A percentile compares a stretch with the other conserved stretches of the same genome.
These are phyloP conservation scores for Tetragonia tetragonoides DNA, from an alignment of 148 eudicot genomes.

Conservation along the genomic window DNA sequence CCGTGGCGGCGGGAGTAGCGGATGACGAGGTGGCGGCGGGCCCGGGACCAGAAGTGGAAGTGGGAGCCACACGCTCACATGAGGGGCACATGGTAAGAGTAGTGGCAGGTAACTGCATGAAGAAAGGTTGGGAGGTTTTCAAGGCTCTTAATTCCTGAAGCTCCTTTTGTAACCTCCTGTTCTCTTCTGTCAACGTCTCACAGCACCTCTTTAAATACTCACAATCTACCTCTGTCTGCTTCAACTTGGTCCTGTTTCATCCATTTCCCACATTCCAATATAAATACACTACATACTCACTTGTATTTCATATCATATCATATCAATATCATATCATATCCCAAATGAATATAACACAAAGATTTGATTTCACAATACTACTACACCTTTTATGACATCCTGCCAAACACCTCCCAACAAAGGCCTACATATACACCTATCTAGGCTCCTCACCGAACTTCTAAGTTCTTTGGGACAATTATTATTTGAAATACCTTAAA, in stretches of 20 bases:
- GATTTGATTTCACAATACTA: conserved; percentile 7
- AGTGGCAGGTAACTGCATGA: conserved; percentile 73
- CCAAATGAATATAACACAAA: conserved; percentile 25
- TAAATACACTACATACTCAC: neutral
- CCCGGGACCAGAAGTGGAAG: conserved; percentile 18
- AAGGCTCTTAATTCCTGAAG: conserved; percentile 77
- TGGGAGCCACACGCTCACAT: conserved; percentile 67
- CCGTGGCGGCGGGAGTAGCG: neutral
- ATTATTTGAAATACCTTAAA: neutral
- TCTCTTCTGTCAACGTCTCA: conserved; percentile 83
- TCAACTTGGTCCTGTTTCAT: conserved; percentile 72
- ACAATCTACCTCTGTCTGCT: conserved; percentile 96
- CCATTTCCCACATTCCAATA: conserved; percentile 1
- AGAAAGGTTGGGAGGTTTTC: conserved; percentile 67
- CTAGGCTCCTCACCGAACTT: neutral
- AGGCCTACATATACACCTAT: neutral
- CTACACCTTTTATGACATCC: neutral
- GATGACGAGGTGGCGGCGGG: conserved; percentile 23
- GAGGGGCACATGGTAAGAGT: conserved; percentile 98
- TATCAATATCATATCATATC: conserved; percentile 14
- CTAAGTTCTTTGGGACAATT: neutral
- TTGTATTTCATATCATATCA: neutral
- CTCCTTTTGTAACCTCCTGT: conserved; percentile 82
- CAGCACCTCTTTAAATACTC: conserved; percentile 87
- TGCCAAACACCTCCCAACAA: neutral